Evolutionary conservation across 75 land plant genomes (phyloP).

Genomic region (Sequoiadendron giganteum): DNA sequence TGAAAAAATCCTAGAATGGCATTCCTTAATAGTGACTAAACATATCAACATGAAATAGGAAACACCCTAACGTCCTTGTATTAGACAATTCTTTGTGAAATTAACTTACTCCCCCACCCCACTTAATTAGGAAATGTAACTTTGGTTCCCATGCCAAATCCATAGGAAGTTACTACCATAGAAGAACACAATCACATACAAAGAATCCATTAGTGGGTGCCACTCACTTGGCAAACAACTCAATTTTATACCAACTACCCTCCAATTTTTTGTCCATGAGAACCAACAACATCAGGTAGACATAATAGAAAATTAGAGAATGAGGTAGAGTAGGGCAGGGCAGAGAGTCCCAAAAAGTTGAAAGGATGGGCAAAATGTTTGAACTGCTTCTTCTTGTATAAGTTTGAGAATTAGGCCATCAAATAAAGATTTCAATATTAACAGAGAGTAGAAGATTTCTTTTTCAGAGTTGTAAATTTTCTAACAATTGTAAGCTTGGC

Average conservation of each 20-base stretch:
- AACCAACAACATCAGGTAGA: not conserved
- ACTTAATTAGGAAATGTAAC: not conserved
- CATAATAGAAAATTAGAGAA: not conserved
- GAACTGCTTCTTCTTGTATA: not conserved
- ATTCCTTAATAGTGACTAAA: not conserved
- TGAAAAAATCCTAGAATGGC: not conserved
- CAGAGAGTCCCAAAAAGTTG: not conserved
- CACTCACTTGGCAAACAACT: not conserved
- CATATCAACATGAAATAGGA: not conserved
- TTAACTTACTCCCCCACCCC: not conserved
- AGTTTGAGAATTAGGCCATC: too few relatives aligned
- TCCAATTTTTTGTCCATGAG: not conserved
- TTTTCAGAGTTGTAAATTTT: too few relatives aligned
- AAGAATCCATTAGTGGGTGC: not conserved
- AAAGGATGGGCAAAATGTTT: not conserved
- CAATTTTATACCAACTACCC: not conserved
- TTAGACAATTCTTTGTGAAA: not conserved
- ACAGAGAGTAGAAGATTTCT: too few relatives aligned
- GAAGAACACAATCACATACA: not conserved
- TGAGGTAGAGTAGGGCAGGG: not conserved
- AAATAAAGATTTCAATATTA: too few relatives aligned
- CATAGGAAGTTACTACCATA: not conserved
- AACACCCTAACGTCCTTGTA: not conserved
- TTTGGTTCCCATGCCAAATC: not conserved
- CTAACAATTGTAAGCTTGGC: too few relatives aligned